Percentiles rank a stretch among this genome's conserved stretches.
Evolutionary conservation across 139 green algal species (phyloP).

Genomic region (Tetratostichococcus sp.): DNA sequence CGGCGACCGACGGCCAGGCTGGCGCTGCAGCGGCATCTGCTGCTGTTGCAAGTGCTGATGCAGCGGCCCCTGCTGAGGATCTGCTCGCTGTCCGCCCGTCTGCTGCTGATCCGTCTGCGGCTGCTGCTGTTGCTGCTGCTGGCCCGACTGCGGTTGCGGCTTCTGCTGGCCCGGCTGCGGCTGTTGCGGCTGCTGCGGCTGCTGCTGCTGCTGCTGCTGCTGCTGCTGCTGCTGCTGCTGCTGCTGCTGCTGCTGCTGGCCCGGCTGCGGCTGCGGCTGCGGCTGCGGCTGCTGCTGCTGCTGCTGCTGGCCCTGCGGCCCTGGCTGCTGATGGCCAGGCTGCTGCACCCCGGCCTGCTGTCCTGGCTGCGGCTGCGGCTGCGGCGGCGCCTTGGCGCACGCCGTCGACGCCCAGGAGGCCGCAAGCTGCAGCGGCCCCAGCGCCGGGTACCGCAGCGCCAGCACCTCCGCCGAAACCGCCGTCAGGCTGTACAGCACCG

Average conservation of each 20-base stretch:
- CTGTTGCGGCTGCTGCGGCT: constrained; percentile 6
- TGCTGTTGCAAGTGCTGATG: too few relatives aligned
- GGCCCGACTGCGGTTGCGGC: background rate
- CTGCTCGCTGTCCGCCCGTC: too few relatives aligned
- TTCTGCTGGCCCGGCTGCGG: constrained; percentile 11
- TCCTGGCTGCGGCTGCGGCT: background rate
- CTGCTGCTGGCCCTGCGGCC: background rate
- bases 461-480: constrained; percentile 45
- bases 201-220: too few relatives aligned
- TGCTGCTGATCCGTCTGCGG: background rate
- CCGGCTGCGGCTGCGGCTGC: constrained; percentile 3
- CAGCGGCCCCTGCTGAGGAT: too few relatives aligned
- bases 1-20: too few relatives aligned
- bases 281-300: constrained; percentile 8
- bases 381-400: constrained; percentile 18
- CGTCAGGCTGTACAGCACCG: constrained; percentile 54
- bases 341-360: too few relatives aligned
- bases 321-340: too few relatives aligned
- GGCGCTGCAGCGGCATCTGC: too few relatives aligned
- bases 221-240: too few relatives aligned
- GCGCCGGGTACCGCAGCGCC: constrained; percentile 28
- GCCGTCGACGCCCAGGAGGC: constrained; percentile 34
- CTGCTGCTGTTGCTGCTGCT: constrained; percentile 12
- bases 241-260: background rate
- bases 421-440: constrained; percentile 33